Base-by-base conservation (phyloP, 2,329 filamentous ascomycete species). In the Xylaria sp. region DNA sequence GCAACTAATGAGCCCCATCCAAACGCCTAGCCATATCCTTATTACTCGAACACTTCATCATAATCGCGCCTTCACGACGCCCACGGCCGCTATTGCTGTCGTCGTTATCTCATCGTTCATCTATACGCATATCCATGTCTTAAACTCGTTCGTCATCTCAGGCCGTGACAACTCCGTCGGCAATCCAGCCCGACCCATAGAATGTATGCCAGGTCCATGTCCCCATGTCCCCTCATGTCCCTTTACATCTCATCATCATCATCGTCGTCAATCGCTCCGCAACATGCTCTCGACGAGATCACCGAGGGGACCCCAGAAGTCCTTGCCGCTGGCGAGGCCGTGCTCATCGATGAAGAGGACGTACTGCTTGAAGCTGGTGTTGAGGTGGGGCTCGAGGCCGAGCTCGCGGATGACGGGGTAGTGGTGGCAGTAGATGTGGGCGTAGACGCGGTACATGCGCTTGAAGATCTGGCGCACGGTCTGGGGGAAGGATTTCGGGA, bases 361-460 rank as follows among this genome's bases (percentile, higher is more conserved):
- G 78, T 98, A 99, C 82, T 99, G 96, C 87, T 99, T 99, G 89
- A 99, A 99, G 83, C 93, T 97, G 16, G 96, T 99, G 83, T 99
- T 99, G 73, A 99, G 88, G 81, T 99, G 96, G 53, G 97, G 94
- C 82, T 99, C 96, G 67, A 99, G 88, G 25, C 96, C 96, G 47
- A 99, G 88, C 79, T 98, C 94, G 68, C 97, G 92, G 74, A 99
- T 92, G 73, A 99, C 94, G 42, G 94, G 94, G 83, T 99, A 99
- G 84, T 99, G 96, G 82, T 99, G 96, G 85, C 97, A 99, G 88
- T 99, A 99, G 76, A 99, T 97, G 84, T 99, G 96, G 51, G 96
- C 96, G 81, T 99, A 99, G 71, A 99, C 95, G 74, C 96, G 92
- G 83, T 98, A 99, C 84, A 99, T 91, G 78, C 96, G 92, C 87